A percentile compares a stretch with the other conserved stretches of the same genome.
Evolutionary conservation across 2,329 filamentous ascomycete species (phyloP).

Genomic region (Cladosporium sp.): DNA sequence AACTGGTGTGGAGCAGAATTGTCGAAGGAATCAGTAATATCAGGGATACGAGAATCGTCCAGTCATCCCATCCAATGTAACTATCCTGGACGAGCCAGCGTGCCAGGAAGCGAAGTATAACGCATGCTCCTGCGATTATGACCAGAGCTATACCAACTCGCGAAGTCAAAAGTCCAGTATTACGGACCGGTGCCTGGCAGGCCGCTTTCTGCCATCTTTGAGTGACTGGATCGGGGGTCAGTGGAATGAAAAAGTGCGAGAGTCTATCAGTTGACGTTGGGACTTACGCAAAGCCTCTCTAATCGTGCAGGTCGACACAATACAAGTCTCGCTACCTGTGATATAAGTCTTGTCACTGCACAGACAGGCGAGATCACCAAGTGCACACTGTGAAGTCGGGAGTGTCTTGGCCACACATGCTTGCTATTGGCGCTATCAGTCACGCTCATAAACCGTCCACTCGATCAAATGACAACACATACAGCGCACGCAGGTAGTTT

Average conservation of each 20-base stretch:
- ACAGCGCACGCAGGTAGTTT: not conserved
- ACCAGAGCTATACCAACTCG: not conserved
- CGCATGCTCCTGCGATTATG: not conserved
- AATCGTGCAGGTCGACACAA: not conserved
- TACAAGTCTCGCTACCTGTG: not conserved
- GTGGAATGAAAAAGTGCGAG: not conserved
- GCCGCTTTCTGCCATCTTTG: slow-evolving; percentile 8
- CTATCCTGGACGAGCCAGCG: not conserved
- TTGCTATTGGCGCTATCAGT: not conserved
- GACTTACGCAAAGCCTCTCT: not conserved
- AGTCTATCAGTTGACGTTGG: not conserved
- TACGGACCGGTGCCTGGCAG: not conserved
- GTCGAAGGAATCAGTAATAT: slow-evolving; percentile 4
- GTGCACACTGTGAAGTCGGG: not conserved
- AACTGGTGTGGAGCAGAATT: not conserved
- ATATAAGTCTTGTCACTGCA: not conserved
- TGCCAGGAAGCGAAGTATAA: not conserved
- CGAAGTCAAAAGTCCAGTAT: not conserved
- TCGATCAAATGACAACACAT: not conserved
- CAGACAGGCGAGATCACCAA: not conserved
- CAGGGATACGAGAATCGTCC: not conserved
- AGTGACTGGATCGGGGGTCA: not conserved
- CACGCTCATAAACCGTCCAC: too few relatives aligned
- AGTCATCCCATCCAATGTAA: not conserved
- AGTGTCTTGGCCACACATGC: not conserved